Base-by-base conservation (phyloP, 2,329 filamentous ascomycete species). In the Simplicillium sp. region DNA sequence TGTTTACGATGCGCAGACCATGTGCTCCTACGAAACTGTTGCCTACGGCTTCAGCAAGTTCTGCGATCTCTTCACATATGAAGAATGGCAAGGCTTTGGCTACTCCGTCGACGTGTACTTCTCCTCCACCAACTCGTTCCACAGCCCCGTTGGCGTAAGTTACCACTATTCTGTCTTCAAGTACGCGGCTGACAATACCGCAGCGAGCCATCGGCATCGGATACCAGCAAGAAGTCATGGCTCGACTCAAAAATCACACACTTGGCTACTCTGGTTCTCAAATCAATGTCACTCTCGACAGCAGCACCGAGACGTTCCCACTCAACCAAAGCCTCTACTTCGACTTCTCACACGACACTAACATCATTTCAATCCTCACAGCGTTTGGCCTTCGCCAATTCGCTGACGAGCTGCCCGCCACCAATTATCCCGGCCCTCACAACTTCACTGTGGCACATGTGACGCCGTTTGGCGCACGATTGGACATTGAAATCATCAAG, bases 1-100 rank as follows among this genome's bases (percentile, higher is more conserved):
- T 51, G 73, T 73, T 1, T 84, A 81, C 57, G 75, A 80, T 14
- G 78, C 78, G 0, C 84, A 88, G 57, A 79, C 69, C 3, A 68
- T 88, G 55, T 89, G 84, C 50, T 78, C 84, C 0, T 89, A 88
- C 53, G 84, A 89, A 58, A 87, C 82, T 0, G 72, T 86, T n/a
- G 78, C 81, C 1, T 80, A 83, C 44, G 84, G 84, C 16, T 88
- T 79, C 63, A 85, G 80, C 49, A 70, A 69, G 9, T 89, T 85
- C 64, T 89, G 84, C 54, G 66, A 77, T 17, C 68, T 89, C 4
- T 89, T 88, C 55, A 87, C 77, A 1, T 85, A 81, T 48, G 68
- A 80, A 15, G 84, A 89, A 54, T 89, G 83, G 83, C 61, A 75
- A 38, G 75, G 71, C 32, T 88, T 82, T 53, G 79, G 80, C 42